A percentile compares a stretch with the other conserved stretches of the same genome.
Conservation (phyloP, 345 rosid genomes). For the Corchorus olitorius region DNA sequence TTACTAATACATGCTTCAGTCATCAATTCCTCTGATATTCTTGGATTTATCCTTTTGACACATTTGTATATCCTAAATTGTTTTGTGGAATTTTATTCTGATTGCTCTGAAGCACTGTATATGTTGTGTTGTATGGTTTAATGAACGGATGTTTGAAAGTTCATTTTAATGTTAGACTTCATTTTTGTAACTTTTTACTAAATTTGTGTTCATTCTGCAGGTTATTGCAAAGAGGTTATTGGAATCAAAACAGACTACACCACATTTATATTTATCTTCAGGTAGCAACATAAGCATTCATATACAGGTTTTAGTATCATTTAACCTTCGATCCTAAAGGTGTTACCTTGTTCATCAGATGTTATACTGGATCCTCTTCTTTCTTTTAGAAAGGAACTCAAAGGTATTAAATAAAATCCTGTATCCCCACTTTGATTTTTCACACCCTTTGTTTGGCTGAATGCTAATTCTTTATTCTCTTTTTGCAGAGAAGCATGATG, state of each 20-base stretch:
- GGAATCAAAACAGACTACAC: conserved; percentile 93
- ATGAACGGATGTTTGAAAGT: not conserved
- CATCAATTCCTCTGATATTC: not conserved
- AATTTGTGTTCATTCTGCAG: conserved; percentile 39
- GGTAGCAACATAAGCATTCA: conserved; percentile 40
- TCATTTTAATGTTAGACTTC: not conserved
- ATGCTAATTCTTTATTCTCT: conserved; percentile 25
- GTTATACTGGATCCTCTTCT: conserved; percentile 95
- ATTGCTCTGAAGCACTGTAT: not conserved
- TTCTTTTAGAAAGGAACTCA: conserved; percentile 86
- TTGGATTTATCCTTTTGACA: not conserved
- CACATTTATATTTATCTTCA: conserved; percentile 87
- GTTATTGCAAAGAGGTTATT: conserved; percentile 85
- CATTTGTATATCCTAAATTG: not conserved
- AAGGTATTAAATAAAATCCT: conserved; percentile 52
- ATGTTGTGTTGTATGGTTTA: not conserved
- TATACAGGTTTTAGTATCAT: conserved; percentile 21
- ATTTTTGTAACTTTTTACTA: not conserved
- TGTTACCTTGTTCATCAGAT: conserved; percentile 52
- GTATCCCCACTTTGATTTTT: conserved; percentile 12
- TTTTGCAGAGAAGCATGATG: conserved; percentile 76
- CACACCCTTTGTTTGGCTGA: conserved; percentile 16
- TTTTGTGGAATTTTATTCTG: not conserved
- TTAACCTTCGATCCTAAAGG: conserved; percentile 29
- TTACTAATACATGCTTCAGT: not conserved